Evolutionary conservation across 371 early-diverging fungal species (phyloP).

Genomic region (Mucor indicus): DNA sequence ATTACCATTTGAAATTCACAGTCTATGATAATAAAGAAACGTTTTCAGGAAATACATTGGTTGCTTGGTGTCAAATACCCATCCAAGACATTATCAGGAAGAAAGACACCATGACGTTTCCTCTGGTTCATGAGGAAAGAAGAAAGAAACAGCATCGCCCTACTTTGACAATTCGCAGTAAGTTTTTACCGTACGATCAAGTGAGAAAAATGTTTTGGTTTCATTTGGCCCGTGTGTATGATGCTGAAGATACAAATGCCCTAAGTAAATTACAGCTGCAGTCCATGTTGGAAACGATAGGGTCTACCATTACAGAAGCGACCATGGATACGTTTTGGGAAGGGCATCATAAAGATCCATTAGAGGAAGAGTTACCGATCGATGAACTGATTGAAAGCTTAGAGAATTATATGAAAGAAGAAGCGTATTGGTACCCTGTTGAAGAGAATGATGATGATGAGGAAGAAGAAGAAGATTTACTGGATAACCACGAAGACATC

Average conservation of each 20-base stretch:
- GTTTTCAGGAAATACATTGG: conserved; percentile 56
- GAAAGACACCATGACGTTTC: conserved; percentile 18
- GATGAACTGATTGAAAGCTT: conserved; percentile 55
- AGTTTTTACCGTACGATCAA: conserved; percentile 51
- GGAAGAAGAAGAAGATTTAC: neutral
- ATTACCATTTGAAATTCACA: conserved; percentile 54
- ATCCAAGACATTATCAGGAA: conserved; percentile 14
- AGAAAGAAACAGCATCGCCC: conserved; percentile 20
- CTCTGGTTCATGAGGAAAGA: conserved; percentile 12
- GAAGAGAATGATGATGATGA: neutral
- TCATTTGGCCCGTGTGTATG: conserved; percentile 54
- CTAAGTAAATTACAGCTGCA: conserved; percentile 52
- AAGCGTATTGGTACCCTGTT: neutral
- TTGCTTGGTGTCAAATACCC: conserved; percentile 49
- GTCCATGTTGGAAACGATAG: conserved; percentile 69
- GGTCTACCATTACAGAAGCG: conserved; percentile 59
- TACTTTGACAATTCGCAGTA: conserved; percentile 40
- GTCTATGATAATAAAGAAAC: conserved; percentile 73
- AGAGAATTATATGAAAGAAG: conserved; percentile 33
- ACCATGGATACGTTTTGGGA: conserved; percentile 58
- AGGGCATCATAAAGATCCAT: conserved; percentile 45
- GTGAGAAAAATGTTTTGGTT: conserved; percentile 68
- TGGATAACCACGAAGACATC: neutral
- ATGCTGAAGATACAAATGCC: conserved; percentile 43
- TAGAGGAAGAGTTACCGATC: conserved; percentile 43